A percentile compares a stretch with the other conserved stretches of the same genome.
Conservation (phyloP, 768 basidiomycete species). For the Boletus pseudo-olivaceus region DNA sequence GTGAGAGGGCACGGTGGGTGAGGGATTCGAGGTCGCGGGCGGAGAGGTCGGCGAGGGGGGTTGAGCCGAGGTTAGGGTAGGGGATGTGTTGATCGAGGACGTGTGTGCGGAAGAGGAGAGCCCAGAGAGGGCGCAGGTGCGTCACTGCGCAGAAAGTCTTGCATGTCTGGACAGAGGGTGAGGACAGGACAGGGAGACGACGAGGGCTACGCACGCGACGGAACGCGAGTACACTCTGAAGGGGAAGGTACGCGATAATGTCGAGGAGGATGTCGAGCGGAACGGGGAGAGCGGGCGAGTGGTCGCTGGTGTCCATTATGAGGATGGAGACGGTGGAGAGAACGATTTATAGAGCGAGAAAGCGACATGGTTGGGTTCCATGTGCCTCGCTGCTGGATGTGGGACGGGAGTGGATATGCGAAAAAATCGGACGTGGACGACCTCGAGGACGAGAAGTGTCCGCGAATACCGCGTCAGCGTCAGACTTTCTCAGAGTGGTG, state of each 20-base stretch:
- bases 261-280: constrained; percentile 49
- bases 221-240: constrained; percentile 41
- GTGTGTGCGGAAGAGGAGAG: constrained; percentile 38
- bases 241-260: constrained; percentile 40
- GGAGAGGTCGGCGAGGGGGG: constrained; percentile 31
- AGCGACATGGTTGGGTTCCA: neutral
- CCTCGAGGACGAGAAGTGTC: constrained; percentile 4
- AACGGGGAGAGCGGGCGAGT: constrained; percentile 24
- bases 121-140: constrained; percentile 50
- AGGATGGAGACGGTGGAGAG: neutral
- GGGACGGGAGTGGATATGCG: neutral
- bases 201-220: constrained; percentile 41
- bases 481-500: no score
- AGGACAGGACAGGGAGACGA: neutral
- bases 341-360: neutral
- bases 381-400: neutral
- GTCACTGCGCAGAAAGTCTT: constrained; percentile 41
- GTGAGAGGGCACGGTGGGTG: constrained; percentile 37
- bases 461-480: constrained; percentile 18
- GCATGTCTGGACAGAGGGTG: constrained; percentile 39
- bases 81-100: constrained; percentile 45
- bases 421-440: constrained; percentile 18
- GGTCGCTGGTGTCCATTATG: constrained; percentile 6
- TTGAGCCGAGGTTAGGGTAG: constrained; percentile 35
- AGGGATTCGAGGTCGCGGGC: constrained; percentile 44